These are phyloP conservation scores for Pleurotus cornucopiae DNA, from an alignment of 768 basidiomycete species.

Conservation along the genomic window DNA sequence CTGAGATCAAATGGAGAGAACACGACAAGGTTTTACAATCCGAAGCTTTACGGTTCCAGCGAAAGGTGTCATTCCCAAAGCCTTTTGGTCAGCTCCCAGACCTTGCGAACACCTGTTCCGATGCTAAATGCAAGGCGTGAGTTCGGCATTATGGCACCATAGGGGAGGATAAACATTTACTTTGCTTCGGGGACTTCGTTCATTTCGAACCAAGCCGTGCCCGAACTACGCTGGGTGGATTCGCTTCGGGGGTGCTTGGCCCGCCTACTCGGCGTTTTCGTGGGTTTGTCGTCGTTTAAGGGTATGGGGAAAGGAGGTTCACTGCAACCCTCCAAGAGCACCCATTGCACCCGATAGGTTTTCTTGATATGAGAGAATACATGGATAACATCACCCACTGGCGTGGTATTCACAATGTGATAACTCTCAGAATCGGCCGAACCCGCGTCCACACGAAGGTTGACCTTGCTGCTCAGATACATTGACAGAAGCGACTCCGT, in stretches of 20 bases:
- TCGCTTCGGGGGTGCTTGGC: slow-evolving; percentile 10
- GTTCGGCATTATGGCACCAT: not conserved
- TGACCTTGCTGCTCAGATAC: slow-evolving; percentile 30
- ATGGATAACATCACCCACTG: slow-evolving; percentile 68
- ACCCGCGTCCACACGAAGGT: not conserved
- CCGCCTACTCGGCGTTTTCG: slow-evolving; percentile 9
- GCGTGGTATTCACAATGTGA: slow-evolving; percentile 40
- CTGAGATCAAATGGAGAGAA: too few species aligned
- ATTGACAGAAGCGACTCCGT: slow-evolving; percentile 30
- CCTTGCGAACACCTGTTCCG: slow-evolving; percentile 70
- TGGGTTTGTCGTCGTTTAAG: slow-evolving; percentile 7
- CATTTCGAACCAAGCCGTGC: slow-evolving; percentile 48
- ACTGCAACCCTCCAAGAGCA: slow-evolving; percentile 54
- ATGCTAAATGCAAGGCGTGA: slow-evolving; percentile 39
- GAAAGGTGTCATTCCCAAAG: slow-evolving; percentile 35
- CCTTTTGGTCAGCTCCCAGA: slow-evolving; percentile 57
- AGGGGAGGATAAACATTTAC: slow-evolving; percentile 35
- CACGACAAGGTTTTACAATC: too few species aligned
- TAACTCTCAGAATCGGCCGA: slow-evolving; percentile 24
- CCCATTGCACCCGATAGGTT: slow-evolving; percentile 77
- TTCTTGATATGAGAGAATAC: slow-evolving; percentile 90
- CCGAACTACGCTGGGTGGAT: slow-evolving; percentile 15
- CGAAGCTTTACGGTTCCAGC: not conserved
- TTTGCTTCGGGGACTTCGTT: slow-evolving; percentile 55
- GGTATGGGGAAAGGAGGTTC: slow-evolving; percentile 17